Evolutionary conservation across 345 rosid species (phyloP), one percentile per base, ranked within the genome.

Genomic region (Conringia planisiliqua): DNA sequence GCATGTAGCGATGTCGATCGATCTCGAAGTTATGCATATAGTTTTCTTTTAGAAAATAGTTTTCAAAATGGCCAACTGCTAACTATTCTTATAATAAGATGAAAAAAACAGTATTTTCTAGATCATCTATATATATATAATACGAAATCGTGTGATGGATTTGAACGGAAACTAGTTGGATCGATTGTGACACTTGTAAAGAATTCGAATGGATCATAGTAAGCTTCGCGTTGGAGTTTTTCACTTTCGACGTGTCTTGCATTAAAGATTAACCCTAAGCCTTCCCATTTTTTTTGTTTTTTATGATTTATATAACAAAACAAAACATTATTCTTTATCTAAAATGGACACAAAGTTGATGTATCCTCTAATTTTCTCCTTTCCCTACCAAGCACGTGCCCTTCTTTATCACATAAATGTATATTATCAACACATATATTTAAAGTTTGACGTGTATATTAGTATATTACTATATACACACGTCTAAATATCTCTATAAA

Each of bases 191-290:
- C 75, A 69, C 24, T 26, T 55, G 26, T 6, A 55, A 43, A 39
- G 48, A 76, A 43, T 16, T 30, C 44, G 13, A 54, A 65, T 30
- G 59, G 57, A 78, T 58, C 73, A 50, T 58, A 39, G 72, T 77
- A 71, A 77, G 81, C 68, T 77, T 38, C 68, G 77, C 17, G 77
- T 72, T 72, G 81, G 81, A 71, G 57, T 50, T 66, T 47, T 50
- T 39, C 68, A 66, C 77, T 78, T 72, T 78, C 68, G 73, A 78
- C 77, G 81, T 78, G 81, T 71, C 43, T 78, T 78, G 73, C 81
- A 71, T 65, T 62, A 72, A 59, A 52, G 39, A 71, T 57, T 62
- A 78, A 65, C 68, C 54, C 50, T 70, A 76, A 77, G 7, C 62
- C 57, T 12, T 33, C 48, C 57, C 24, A 24, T 36, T 69, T 69